Percentiles rank a stretch among this genome's conserved stretches.
Evolutionary conservation across 2,329 filamentous ascomycete genomes (phyloP).

Genomic region (Gyromitra esculenta): DNA sequence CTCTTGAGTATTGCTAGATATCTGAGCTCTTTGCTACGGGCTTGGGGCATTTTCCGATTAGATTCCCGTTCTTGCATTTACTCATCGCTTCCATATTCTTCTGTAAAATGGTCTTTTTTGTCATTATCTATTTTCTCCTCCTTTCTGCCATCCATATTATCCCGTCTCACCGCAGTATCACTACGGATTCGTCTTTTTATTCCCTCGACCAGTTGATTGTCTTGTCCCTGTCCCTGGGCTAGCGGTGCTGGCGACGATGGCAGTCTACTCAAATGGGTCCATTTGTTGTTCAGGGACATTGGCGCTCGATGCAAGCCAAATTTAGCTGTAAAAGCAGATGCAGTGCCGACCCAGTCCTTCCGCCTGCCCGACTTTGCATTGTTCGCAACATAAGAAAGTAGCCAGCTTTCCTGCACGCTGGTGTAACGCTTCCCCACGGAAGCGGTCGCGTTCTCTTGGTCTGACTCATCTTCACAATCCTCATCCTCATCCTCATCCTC

Average conservation of each 20-base stretch:
- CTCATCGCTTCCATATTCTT: background rate
- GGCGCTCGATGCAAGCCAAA: slow-evolving; percentile 36
- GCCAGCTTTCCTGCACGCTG: slow-evolving; percentile 28
- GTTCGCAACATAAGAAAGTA: slow-evolving; percentile 39
- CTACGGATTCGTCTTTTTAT: background rate
- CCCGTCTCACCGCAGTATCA: background rate
- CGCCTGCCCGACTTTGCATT: slow-evolving; percentile 36
- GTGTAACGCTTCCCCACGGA: slow-evolving; percentile 44
- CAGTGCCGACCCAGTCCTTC: slow-evolving; percentile 45
- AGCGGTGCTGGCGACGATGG: slow-evolving; percentile 14
- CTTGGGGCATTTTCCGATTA: too few species aligned
- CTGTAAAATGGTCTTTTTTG: background rate
- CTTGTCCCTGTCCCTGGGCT: background rate
- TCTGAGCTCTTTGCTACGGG: too few species aligned
- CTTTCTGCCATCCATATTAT: background rate
- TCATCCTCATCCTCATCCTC: background rate
- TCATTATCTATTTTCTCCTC: background rate
- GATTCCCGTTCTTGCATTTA: background rate
- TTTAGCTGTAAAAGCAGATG: slow-evolving; percentile 32
- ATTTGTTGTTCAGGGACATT: slow-evolving; percentile 48
- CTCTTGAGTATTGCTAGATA: too few species aligned
- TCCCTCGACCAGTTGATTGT: background rate
- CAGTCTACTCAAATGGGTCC: slow-evolving; percentile 41
- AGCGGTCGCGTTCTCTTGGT: slow-evolving; percentile 18
- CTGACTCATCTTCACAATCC: background rate